Conservation (phyloP, 805 yeast species). For the Zygotorulaspora chibaensis region DNA sequence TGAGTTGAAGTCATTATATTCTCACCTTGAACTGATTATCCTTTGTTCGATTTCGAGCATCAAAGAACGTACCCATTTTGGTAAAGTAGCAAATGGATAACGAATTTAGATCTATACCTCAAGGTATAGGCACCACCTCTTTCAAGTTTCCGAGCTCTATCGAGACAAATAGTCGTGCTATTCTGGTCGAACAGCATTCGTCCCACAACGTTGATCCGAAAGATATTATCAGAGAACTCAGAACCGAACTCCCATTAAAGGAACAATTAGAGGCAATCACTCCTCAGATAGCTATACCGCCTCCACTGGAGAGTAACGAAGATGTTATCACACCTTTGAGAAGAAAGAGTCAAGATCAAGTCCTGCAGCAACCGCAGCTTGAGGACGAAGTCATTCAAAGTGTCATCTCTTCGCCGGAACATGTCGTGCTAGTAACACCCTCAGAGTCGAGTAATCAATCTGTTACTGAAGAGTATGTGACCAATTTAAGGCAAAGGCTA, state of each 20-base stretch:
- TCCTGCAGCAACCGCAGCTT: background rate
- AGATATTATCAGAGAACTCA: background rate
- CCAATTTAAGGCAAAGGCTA: conserved; percentile 35
- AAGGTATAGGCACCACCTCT: conserved; percentile 5
- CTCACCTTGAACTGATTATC: too few relatives aligned
- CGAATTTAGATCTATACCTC: conserved; percentile 29
- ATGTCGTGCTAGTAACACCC: conserved; percentile 5
- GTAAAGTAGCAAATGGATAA: conserved; percentile 21
- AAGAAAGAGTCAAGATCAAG: background rate
- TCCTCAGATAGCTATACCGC: conserved; percentile 14
- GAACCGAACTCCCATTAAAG: background rate
- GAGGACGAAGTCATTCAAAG: conserved; percentile 3
- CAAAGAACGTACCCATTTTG: too few relatives aligned
- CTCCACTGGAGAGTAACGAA: conserved; percentile 9
- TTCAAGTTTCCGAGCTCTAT: conserved; percentile 9
- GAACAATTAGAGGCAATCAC: conserved; percentile 1
- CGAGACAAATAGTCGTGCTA: background rate
- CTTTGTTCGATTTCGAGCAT: too few relatives aligned
- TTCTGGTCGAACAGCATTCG: background rate
- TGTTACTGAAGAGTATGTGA: conserved; percentile 25
- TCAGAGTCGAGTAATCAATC: conserved; percentile 16
- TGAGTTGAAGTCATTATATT: too few relatives aligned
- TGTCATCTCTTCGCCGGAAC: conserved; percentile 3
- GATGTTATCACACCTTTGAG: background rate
- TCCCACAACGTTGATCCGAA: background rate